Conservation (phyloP, 2,329 filamentous ascomycete species). For the Aspergillus arachidicola region DNA sequence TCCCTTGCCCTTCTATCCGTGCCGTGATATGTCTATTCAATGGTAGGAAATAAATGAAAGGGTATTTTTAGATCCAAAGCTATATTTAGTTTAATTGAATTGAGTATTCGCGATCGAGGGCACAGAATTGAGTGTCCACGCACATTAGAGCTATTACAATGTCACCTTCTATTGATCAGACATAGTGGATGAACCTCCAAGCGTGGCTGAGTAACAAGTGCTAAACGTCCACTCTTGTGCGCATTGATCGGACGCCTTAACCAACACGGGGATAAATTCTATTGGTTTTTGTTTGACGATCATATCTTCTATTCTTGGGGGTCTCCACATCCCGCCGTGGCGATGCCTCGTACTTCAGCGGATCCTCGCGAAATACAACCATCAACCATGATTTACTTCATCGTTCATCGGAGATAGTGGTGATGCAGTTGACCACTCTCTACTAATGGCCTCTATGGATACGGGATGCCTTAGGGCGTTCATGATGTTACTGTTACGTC, state of each 20-base stretch:
- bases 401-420: background rate
- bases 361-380: background rate
- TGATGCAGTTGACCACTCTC: background rate
- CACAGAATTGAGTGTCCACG: too few relatives aligned
- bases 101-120: too few relatives aligned
- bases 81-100: background rate
- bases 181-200: background rate
- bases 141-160: background rate
- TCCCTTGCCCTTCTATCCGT: background rate
- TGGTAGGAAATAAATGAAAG: rapidly evolving
- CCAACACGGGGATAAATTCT: background rate
- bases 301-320: background rate
- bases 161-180: background rate
- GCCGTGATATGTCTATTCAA: background rate
- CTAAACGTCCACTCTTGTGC: background rate
- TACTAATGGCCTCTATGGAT: background rate
- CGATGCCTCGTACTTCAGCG: background rate
- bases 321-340: background rate
- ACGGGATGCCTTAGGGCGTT: background rate
- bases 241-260: background rate
- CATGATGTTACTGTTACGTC: background rate
- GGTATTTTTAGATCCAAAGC: background rate
- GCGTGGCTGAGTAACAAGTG: background rate
- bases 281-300: background rate
- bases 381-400: background rate